Evolutionary conservation across 2,329 filamentous ascomycete genomes (phyloP), one percentile per base, ranked within the genome.

Genomic region (Ciborinia camelliae): DNA sequence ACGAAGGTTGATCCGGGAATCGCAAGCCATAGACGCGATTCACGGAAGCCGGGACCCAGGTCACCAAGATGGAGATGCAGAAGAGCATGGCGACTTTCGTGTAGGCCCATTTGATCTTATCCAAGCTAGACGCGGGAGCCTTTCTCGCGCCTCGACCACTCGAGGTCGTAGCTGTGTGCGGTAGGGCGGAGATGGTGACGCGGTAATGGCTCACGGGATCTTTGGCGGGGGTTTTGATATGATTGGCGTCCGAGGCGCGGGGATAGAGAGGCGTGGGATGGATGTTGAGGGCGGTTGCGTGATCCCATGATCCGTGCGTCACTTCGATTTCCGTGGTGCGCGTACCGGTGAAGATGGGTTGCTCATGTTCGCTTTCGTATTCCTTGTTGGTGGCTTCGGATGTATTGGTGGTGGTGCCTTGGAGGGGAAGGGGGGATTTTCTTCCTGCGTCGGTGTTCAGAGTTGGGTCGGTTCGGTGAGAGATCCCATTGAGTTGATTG

Each of bases 11-110:
- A 26, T 82, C 75, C 0, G 82, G 79, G 70, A 88, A 80, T 10
- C 86, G 79, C 15, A 92, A 79, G 3, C 85, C 85, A 75, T 90
- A 91, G 4, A 93, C 83, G 18, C 91, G 83, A 74, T 95, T 95
- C 63, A 88, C 82, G 39, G 86, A 90, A 2, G 90, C 91, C 1
- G 85, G 91, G 62, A 93, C 85, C 88, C 88, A 91, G 2, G 89
- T 90, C 39, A 91, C 83, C 43, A 90, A 79, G 48, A 91, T 81
- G 0, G 87, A 88, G 0, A 86, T 82, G 74, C 90, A 90, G 79
- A 91, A 90, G 4, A 91, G 80, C 50, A 90, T 79, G 0, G 88
- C 84, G 61, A 86, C 88, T 71, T 88, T 88, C 59, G 87, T 84
- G 73, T 91, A 91, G 1, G 84, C 83, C 85, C 85, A 88, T 1